phyloP scores from a whole-genome alignment of 805 yeast species.

The Candida oleophila region DNA sequence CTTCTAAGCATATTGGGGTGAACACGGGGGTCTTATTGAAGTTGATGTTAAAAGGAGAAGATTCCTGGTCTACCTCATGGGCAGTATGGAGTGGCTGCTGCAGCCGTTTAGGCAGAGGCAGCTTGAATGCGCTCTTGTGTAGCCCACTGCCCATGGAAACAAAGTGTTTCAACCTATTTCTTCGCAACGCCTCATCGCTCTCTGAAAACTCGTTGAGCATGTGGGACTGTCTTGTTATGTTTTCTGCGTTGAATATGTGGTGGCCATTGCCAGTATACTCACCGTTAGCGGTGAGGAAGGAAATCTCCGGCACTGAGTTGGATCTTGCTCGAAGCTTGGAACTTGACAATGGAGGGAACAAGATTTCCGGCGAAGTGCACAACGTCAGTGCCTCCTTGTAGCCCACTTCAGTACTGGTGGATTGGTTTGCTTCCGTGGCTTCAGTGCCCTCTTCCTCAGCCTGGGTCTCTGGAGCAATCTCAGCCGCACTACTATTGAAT shows the following conservation, averaged over 20 bases:
- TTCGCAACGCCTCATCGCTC: conserved; percentile 16
- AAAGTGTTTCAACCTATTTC: conserved; percentile 21
- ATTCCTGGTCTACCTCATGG: background rate
- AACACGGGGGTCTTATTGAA: conserved; percentile 3
- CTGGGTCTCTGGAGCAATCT: too few relatives aligned
- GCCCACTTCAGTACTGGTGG: background rate
- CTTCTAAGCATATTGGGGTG: background rate
- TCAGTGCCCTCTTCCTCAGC: background rate
- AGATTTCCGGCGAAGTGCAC: conserved; percentile 1
- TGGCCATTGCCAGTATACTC: conserved; percentile 1
- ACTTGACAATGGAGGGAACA: background rate
- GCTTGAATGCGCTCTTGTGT: background rate
- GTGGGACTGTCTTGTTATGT: conserved; percentile 8
- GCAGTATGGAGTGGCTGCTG: background rate
- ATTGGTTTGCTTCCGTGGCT: background rate
- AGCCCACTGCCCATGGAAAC: conserved; percentile 11
- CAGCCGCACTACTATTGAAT: background rate
- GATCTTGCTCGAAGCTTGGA: background rate
- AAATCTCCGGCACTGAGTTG: conserved; percentile 6
- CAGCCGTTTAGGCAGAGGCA: too few relatives aligned
- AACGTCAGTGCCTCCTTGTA: conserved; percentile 4
- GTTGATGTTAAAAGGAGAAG: background rate
- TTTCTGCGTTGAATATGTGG: conserved; percentile 8
- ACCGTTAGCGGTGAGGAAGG: background rate
- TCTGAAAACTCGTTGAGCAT: conserved; percentile 10